Conservation (phyloP, 441 rosid genomes). For the Erysimum pusillum region DNA sequence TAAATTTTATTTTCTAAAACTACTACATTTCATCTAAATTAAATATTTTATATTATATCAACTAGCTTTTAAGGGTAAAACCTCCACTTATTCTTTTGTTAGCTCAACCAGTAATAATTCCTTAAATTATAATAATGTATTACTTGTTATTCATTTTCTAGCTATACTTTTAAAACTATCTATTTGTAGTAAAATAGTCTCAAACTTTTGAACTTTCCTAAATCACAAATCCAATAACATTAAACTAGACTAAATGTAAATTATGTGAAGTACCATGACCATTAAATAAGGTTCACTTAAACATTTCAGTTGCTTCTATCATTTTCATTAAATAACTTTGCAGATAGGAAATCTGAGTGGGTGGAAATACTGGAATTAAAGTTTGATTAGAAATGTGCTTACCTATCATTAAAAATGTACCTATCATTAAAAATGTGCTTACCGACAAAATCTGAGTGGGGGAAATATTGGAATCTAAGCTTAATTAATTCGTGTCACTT, state of each 20-base stretch:
- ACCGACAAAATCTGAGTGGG: constrained; percentile 25
- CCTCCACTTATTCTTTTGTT: too few species aligned
- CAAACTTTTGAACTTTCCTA: neutral
- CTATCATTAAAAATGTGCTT: neutral
- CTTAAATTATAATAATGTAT: too few species aligned
- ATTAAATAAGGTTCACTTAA: neutral
- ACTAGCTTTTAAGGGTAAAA: too few species aligned
- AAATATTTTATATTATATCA: too few species aligned
- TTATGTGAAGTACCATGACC: neutral
- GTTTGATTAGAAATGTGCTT: neutral
- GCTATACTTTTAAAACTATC: too few species aligned
- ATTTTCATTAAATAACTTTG: constrained; percentile 12
- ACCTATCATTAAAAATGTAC: neutral
- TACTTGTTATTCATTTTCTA: too few species aligned
- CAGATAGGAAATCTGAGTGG: constrained; percentile 22
- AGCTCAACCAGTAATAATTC: too few species aligned
- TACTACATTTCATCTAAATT: too few species aligned
- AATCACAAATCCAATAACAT: neutral
- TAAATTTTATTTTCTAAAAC: too few species aligned
- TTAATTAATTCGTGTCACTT: constrained; percentile 18
- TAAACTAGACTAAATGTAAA: neutral
- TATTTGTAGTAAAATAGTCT: neutral
- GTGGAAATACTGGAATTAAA: constrained; percentile 5
- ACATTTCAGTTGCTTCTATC: constrained; percentile 26
- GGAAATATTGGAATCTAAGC: neutral